Evolutionary conservation across 495 filamentous ascomycete species (phyloP).

Genomic region (Symbiotaphrina buchneri): DNA sequence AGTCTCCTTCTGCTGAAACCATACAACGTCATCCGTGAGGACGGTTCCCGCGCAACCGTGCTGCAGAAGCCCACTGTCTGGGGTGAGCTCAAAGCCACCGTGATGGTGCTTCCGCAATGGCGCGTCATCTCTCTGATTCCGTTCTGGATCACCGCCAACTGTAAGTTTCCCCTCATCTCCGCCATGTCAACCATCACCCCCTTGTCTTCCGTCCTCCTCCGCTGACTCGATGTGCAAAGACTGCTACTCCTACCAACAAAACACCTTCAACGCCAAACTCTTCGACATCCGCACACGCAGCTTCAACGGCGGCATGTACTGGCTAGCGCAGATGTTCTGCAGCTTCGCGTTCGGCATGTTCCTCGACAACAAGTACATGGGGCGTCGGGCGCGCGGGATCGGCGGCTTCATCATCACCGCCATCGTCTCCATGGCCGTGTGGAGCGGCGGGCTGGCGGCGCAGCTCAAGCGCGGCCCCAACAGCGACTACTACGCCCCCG

Average conservation of each 20-base stretch:
- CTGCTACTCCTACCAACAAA: conserved; percentile 13
- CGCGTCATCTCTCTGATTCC: too few species aligned
- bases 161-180: too few species aligned
- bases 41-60: background rate
- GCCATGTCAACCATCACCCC: too few species aligned
- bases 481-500: conserved; percentile 9
- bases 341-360: conserved; percentile 20
- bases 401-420: conserved; percentile 17
- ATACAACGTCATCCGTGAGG: background rate
- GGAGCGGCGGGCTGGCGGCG: conserved; percentile 28
- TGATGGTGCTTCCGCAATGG: background rate
- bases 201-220: too few species aligned
- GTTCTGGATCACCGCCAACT: too few species aligned
- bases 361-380: conserved; percentile 15
- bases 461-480: conserved; percentile 16
- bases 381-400: conserved; percentile 16
- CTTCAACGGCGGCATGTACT: conserved; percentile 26
- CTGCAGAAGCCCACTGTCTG: background rate
- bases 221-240: too few species aligned
- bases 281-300: conserved; percentile 15
- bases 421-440: conserved; percentile 20
- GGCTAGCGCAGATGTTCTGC: conserved; percentile 27
- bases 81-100: background rate
- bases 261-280: conserved; percentile 8
- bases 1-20: background rate